Percentiles rank a stretch among this genome's conserved stretches.
Conservation (phyloP, 1,139 yeast species). For the Wickerhamiella pararugosa region DNA sequence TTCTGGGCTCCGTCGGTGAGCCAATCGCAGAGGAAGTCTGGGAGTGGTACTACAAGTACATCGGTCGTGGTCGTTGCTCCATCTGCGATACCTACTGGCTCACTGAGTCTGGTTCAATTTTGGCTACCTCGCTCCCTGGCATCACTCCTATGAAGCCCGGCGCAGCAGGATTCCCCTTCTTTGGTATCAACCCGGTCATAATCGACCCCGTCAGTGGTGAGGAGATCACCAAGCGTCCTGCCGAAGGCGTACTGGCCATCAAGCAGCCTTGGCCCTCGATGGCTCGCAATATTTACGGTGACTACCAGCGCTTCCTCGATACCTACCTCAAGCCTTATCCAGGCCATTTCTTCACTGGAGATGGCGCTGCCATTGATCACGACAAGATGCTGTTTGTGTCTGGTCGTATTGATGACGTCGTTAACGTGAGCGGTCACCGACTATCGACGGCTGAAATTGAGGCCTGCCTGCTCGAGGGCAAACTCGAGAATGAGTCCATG, state of each 20-base stretch:
- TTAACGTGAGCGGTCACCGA: conserved; percentile 94
- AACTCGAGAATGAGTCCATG: conserved; percentile 59
- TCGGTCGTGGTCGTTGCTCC: conserved; percentile 76
- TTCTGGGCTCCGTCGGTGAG: conserved; percentile 96
- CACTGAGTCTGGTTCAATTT: conserved; percentile 94
- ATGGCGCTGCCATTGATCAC: conserved; percentile 95
- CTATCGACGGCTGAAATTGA: conserved; percentile 95
- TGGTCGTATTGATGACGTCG: conserved; percentile 98
- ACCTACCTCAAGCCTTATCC: conserved; percentile 94
- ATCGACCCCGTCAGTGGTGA: conserved; percentile 86
- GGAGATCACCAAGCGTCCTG: conserved; percentile 76
- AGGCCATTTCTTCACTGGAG: conserved; percentile 95
- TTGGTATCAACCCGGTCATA: conserved; percentile 80
- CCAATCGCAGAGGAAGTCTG: conserved; percentile 97
- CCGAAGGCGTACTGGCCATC: conserved; percentile 90
- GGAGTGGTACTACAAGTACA: conserved; percentile 94
- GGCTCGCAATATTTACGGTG: conserved; percentile 92
- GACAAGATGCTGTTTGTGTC: conserved; percentile 98
- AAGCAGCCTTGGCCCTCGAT: conserved; percentile 92
- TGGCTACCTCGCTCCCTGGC: conserved; percentile 93
- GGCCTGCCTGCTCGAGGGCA: conserved; percentile 34
- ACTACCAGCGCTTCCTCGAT: conserved; percentile 80
- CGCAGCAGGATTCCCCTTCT: conserved; percentile 90
- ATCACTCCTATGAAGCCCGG: conserved; percentile 94
- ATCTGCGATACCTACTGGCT: conserved; percentile 98